Evolutionary conservation across 305 asterid genomes (phyloP), one percentile per base, ranked within the genome.

Genomic region (Lippia alba): DNA sequence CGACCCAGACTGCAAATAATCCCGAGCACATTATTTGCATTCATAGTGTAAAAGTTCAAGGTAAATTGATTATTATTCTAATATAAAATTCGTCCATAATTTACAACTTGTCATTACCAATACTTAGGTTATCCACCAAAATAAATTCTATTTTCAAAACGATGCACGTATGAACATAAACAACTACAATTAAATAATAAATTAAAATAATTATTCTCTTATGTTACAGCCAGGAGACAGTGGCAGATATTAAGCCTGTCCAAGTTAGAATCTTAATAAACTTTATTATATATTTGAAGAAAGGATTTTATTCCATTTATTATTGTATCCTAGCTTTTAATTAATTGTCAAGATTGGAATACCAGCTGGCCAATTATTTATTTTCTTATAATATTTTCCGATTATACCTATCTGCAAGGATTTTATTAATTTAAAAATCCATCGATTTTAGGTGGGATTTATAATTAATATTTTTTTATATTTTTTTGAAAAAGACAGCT

Each of bases 401-500:
- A 4, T 17, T 36, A 54, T 39, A 51, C 54, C 57, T 59, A 56
- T 14, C 56, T 70, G 69, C 49, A 61, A 48, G 2, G 70, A 55
- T 70, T 74, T 60, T n/a, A 74, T 71, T 74, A 53, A 66, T 61
- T 66, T 48, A 44, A 67, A 44, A 40, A 12, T 61, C 67, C 14
- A 61, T 55, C 48, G 54, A 61, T 70, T 65, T 45, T 34, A 20
- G 59, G 61, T 30, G 11, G 16, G 39, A 41, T 61, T 61, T 32
- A 12, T 66, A 66, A 66, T 34, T 10, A 34, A 64, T 11, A n/a
- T n/a, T n/a, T n/a, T n/a, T n/a, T n/a, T n/a, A n/a, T n/a, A n/a
- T n/a, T n/a, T n/a, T n/a, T n/a, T n/a, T 73, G 71, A 66, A 61
- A 49, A 67, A 6, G 70, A 64, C 76, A 73, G 32, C 48, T 51